Evolutionary conservation across 2,329 filamentous ascomycete species (phyloP), one percentile per base, ranked within the genome.

Genomic region (Cercospora canescens): DNA sequence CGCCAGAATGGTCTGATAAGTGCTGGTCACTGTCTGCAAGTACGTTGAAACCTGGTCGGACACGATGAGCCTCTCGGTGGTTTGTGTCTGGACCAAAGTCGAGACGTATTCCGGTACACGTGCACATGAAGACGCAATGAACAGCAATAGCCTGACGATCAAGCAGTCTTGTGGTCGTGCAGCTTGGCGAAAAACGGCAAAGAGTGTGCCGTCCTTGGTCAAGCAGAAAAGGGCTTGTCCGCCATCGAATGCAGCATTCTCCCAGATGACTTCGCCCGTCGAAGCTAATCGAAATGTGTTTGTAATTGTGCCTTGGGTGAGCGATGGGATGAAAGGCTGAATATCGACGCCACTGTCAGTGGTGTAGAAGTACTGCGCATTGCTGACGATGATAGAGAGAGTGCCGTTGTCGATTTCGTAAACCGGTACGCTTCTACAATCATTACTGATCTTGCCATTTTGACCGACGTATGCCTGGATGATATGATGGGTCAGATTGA

Each of bases 381-480:
- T 45, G 39, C 34, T 59, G 3, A 59, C 37, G 18, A 52, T 24
- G 24, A 50, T 58, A 9, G 62, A 50, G 14, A 64, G 8, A 21
- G 21, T 58, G 34, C 54, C 62, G 9, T 64, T 64, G 6, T 50
- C 24, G 16, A 64, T 64, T 21, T 58, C 14, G 39, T 64, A 64
- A n/a, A 59, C 18, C 7, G 62, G 62, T 14, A 54, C 54, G 14
- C 28, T 35, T n/a, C 39, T 35, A 30, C 62, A 64, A 24, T 64
- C 55, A 30, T 64, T 64, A 5, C 71, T 72, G 30, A 71, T 67
- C 5, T 69, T 70, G 4, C 73, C 73, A 30, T 72, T 68, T 6
- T 67, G 66, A 8, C 52, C 60, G 34, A 75, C 63, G 45, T 70
- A 76, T 12, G 57, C 37, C 57, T 60, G 34, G 11, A 7, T 28